Base-by-base conservation (phyloP, 2,329 filamentous ascomycete species). In the Cryphonectria carpinicola region DNA sequence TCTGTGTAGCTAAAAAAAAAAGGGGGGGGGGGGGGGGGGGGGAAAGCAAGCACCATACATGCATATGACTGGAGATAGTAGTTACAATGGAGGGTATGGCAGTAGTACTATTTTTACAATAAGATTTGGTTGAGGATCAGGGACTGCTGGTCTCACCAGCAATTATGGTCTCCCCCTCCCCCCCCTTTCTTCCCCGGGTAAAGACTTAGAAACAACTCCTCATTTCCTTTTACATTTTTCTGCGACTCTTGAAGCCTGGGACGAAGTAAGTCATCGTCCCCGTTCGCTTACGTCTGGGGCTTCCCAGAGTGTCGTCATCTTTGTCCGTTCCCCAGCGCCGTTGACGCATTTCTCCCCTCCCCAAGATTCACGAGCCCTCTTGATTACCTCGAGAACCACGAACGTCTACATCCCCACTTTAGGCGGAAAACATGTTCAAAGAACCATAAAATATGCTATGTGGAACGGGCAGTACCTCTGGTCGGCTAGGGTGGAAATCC, bases 1-100 rank as follows among this genome's bases (percentile, higher is more conserved):
- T 90, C 88, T 14, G 87, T 90, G 76, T 90, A 90, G 58, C 66
- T 68, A 25, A 49, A 22, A 14, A 49, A 22, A 14, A 49, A 22
- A 14, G 22, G n/a, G n/a, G n/a, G n/a, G n/a, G n/a, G n/a, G n/a
- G n/a, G n/a, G n/a, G n/a, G n/a, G n/a, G n/a, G n/a, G n/a, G n/a
- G 19, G 22, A 49, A 22, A 14, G 22, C 46, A 49, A 49, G 22
- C 46, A 49, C 22, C 52, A 56, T n/a, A 25, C 52, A 56, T 28
- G 52, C n/a, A 56, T 17, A 58, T 58, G 54, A 32, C 54, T 32
- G 28, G 54, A 58, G 54, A 35, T 58, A 19, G 25, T 32, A 58
- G 25, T 19, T 56, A 56, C 52, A 58, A 58, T 58, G 25, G 52
- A 58, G 25, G 54, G 54, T 19, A 58, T 32, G 54, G 28, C 25